These are phyloP conservation scores for Przewalskia tangutica DNA, from an alignment of 257 asterid species.

Conservation along the genomic window DNA sequence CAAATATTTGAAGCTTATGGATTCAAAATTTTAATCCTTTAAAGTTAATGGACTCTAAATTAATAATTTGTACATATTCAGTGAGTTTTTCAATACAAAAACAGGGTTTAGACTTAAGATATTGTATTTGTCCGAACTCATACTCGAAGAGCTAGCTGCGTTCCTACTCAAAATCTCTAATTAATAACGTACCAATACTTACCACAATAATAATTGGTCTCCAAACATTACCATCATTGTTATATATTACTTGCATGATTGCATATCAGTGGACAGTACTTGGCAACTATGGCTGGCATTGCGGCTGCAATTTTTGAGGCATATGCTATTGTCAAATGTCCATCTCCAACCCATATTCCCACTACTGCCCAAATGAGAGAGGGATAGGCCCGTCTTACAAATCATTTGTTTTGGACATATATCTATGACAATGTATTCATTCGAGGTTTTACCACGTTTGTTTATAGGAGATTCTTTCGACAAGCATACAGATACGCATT, in stretches of 20 bases:
- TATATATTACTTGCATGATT: background rate
- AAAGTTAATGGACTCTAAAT: background rate
- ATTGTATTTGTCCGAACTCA: background rate
- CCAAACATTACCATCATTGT: background rate
- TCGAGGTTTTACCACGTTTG: background rate
- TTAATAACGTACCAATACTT: background rate
- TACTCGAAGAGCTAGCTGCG: fast-evolving
- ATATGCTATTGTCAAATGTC: background rate
- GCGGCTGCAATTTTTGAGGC: background rate
- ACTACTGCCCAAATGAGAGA: background rate
- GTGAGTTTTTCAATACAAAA: background rate
- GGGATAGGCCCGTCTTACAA: background rate
- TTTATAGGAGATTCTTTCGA: background rate
- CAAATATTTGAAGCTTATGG: background rate
- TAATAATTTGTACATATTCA: no score
- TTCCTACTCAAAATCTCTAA: background rate
- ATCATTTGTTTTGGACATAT: background rate
- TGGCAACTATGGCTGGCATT: background rate
- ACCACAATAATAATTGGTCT: background rate
- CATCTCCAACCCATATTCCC: background rate
- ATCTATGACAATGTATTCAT: background rate
- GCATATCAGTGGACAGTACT: background rate
- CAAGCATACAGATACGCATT: background rate
- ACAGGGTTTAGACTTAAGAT: background rate
- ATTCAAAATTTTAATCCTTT: background rate